phyloP scores from a whole-genome alignment of 345 rosid species.

The Brassica incana region DNA sequence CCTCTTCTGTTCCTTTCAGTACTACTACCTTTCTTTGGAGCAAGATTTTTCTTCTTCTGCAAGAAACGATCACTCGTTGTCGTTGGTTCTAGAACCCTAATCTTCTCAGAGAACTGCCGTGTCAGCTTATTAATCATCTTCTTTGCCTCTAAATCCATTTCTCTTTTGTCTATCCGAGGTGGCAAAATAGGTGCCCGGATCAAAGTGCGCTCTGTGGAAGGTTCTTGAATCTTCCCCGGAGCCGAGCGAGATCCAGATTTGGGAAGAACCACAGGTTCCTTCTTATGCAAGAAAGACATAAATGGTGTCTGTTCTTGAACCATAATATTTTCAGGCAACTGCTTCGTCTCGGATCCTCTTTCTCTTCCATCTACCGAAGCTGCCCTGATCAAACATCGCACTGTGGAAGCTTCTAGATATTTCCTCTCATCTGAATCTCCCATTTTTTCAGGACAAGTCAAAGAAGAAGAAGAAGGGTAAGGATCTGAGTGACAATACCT shows the following conservation, averaged over 20 bases:
- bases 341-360: constrained; percentile 18
- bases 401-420: constrained; percentile 17
- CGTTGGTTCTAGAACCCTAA: constrained; percentile 31
- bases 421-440: constrained; percentile 23
- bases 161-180: constrained; percentile 32
- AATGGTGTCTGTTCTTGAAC: constrained; percentile 28
- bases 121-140: constrained; percentile 40
- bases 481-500: constrained; percentile 69
- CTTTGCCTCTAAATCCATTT: constrained; percentile 26
- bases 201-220: constrained; percentile 28
- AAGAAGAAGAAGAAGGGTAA: constrained; percentile 45
- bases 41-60: constrained; percentile 13
- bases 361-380: constrained; percentile 17
- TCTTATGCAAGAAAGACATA: constrained; percentile 27
- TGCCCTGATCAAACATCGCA: not conserved
- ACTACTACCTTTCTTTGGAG: constrained; percentile 13
- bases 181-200: constrained; percentile 44
- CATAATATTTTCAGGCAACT: constrained; percentile 22
- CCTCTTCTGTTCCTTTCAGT: constrained; percentile 17
- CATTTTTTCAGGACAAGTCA: constrained; percentile 19
- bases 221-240: constrained; percentile 34
- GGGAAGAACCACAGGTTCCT: constrained; percentile 5
- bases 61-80: constrained; percentile 22
- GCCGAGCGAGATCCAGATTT: constrained; percentile 21
- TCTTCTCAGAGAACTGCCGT: constrained; percentile 49